Base-by-base conservation (phyloP, 2,329 filamentous ascomycete species). In the Curvularia sp. region DNA sequence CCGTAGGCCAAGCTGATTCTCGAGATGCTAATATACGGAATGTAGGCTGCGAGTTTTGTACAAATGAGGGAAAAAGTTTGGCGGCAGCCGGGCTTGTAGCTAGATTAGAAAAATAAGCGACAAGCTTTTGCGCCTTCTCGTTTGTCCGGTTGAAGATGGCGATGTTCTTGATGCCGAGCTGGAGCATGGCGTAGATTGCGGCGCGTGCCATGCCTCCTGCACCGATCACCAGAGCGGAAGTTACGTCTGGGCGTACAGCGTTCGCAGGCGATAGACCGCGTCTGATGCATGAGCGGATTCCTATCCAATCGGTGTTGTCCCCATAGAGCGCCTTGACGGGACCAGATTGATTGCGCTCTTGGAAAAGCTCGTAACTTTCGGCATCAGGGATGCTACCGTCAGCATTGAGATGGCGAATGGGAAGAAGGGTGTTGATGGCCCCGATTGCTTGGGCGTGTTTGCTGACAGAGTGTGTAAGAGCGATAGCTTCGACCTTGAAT, bases 241-340 rank as follows among this genome's bases (percentile, higher is more conserved):
- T 84, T 12, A 53, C 58, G 43, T 77, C 81, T 7, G 78, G 71
- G 8, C 82, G 81, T n/a, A 87, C 81, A 0, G 83, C 82, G 62
- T 86, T 86, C 1, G 89, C 88, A 0, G 90, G 90, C 0, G 90
- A 92, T 1, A 92, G 80, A 1, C 89, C 89, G 18, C 89, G 83
- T 7, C 88, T 83, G 33, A 93, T 85, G 68, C 89, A 92, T 2
- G 88, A 89, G 55, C 88, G 81, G 38, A 93, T 90, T 6, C 90
- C 90, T 31, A 92, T 89, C 88, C 90, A 93, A 73, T 93, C 90
- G 0, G 89, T 93, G 57, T 93, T 93, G 57, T 93, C 89, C 0
- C 90, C 90, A 61, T 91, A 91, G 0, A 92, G 79, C 0, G 87
- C 89, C 62, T 85, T 84, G 13, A 91, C 85, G 0, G 87, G 85